phyloP scores from a whole-genome alignment of 805 yeast species.

The Tetrapisispora fleetii region DNA sequence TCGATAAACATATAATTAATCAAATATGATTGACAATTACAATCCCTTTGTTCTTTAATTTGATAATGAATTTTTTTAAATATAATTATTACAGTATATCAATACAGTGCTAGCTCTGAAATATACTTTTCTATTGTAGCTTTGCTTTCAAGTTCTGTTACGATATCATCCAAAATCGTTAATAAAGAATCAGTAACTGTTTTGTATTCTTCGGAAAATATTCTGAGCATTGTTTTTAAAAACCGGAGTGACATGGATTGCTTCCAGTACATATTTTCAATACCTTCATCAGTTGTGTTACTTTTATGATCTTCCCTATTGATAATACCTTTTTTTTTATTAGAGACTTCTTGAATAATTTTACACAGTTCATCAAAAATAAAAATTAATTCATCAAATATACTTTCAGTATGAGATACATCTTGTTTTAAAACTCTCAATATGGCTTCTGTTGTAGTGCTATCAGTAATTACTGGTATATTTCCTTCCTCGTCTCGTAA shows the following conservation, averaged over 20 bases:
- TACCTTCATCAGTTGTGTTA: conserved; percentile 16
- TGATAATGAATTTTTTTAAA: no score
- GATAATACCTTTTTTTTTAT: conserved; percentile 6
- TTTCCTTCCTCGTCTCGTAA: conserved; percentile 24
- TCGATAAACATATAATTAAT: no score
- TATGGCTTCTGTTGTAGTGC: conserved; percentile 36
- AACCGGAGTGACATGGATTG: conserved; percentile 32
- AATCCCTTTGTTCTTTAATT: no score
- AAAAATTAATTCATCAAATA: conserved; percentile 20
- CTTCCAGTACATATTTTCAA: conserved; percentile 33
- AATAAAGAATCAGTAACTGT: conserved; percentile 7
- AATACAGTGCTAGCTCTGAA: background rate
- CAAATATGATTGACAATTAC: background rate
- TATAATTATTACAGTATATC: background rate
- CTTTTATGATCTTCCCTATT: conserved; percentile 10
- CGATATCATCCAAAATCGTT: background rate
- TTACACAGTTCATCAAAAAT: conserved; percentile 22
- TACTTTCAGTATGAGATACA: conserved; percentile 10
- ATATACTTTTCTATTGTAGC: background rate
- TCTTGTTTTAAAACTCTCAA: conserved; percentile 28
- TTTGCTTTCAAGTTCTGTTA: background rate
- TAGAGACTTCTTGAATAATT: conserved; percentile 6
- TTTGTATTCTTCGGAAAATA: conserved; percentile 35
- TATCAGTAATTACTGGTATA: conserved; percentile 31
- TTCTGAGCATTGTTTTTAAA: conserved; percentile 33